Conservation (phyloP, 306 rosid genomes). For the Lupinus albus region DNA sequence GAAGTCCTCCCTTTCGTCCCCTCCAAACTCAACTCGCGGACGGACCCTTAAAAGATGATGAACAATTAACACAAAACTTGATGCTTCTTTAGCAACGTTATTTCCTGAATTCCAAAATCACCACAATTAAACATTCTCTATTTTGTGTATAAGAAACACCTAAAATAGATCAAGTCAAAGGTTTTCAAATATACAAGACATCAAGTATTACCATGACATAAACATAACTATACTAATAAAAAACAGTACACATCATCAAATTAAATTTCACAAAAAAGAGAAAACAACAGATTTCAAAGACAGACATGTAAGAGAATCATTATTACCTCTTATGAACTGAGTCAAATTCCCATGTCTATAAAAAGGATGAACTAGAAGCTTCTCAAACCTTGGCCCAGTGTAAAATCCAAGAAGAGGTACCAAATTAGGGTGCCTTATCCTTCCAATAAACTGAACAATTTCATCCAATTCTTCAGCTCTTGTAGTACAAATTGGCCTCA, state of each 20-base stretch:
- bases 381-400: conserved; percentile 93
- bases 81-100: conserved; percentile 14
- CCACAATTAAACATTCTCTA: conserved; percentile 29
- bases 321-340: conserved; percentile 75
- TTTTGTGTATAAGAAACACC: conserved; percentile 22
- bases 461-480: conserved; percentile 64
- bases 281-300: conserved; percentile 22
- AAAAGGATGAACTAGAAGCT: conserved; percentile 90
- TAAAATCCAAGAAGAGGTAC: conserved; percentile 89
- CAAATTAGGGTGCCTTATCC: conserved; percentile 75
- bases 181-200: conserved; percentile 22
- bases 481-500: conserved; percentile 76
- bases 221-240: conserved; percentile 31
- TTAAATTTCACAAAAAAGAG: conserved; percentile 10
- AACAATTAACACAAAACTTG: conserved; percentile 2
- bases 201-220: conserved; percentile 10
- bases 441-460: conserved; percentile 65
- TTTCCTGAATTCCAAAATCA: conserved; percentile 26
- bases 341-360: conserved; percentile 70
- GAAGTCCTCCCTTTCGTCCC: too few species aligned
- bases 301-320: neutral
- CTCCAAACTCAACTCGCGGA: too few species aligned
- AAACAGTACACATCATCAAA: conserved; percentile 21
- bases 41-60: too few species aligned
- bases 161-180: conserved; percentile 20